phyloP scores from a whole-genome alignment of 306 rosid genomes.

The Corylus heterophylla region DNA sequence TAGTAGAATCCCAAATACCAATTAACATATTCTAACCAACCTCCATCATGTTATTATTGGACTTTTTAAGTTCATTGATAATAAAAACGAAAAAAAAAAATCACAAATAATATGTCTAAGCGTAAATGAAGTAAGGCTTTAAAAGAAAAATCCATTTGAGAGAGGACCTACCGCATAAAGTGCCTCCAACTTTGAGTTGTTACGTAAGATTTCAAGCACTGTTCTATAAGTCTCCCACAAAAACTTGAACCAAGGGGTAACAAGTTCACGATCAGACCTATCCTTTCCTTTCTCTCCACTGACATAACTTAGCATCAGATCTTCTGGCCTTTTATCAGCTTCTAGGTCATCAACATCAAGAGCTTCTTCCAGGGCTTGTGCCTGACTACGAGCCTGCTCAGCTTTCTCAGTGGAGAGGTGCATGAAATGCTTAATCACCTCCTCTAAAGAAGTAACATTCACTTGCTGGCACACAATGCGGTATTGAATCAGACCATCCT shows the following conservation, averaged over 20 bases:
- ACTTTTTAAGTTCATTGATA: background rate
- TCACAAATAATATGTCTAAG: background rate
- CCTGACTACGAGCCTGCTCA: slow-evolving; percentile 96
- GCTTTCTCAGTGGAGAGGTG: slow-evolving; percentile 97
- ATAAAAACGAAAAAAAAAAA: background rate
- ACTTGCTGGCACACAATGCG: slow-evolving; percentile 98
- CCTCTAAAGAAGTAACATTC: slow-evolving; percentile 89
- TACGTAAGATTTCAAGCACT: slow-evolving; percentile 89
- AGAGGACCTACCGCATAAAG: slow-evolving; percentile 73
- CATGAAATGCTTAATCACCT: slow-evolving; percentile 97
- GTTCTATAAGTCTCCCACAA: slow-evolving; percentile 98
- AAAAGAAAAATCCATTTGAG: background rate
- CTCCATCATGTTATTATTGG: background rate
- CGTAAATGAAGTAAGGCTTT: background rate
- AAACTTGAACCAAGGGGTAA: slow-evolving; percentile 98
- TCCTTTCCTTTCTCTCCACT: slow-evolving; percentile 98
- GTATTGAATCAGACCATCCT: slow-evolving; percentile 94
- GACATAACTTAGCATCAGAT: slow-evolving; percentile 90
- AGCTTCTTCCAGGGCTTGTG: slow-evolving; percentile 89
- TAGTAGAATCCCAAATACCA: background rate
- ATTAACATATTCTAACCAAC: background rate
- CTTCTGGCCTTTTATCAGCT: slow-evolving; percentile 97
- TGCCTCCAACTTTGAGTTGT: slow-evolving; percentile 92
- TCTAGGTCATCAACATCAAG: slow-evolving; percentile 95
- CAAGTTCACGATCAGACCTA: slow-evolving; percentile 90